These are phyloP conservation scores for Penicillium corylophilum DNA, from an alignment of 2,329 filamentous ascomycete genomes.

Conservation along the genomic window DNA sequence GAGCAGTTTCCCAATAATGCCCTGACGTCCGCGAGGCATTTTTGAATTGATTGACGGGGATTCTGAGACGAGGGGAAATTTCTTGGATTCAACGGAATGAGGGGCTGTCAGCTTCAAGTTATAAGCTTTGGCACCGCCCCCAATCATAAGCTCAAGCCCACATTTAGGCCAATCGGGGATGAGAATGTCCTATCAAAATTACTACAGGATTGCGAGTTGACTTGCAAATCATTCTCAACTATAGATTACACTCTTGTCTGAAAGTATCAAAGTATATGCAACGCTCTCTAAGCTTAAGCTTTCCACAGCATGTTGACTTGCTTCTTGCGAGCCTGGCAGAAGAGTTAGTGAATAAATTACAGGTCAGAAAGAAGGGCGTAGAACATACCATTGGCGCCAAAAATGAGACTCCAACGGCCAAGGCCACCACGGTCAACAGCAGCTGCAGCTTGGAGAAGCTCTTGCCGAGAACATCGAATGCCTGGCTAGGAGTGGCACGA, in stretches of 20 bases:
- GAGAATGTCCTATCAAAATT: not conserved
- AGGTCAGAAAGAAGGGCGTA: not conserved
- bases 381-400: conserved; percentile 78
- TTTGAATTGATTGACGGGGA: not conserved
- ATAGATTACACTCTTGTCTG: conserved; percentile 14
- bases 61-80: not conserved
- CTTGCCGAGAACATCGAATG: conserved; percentile 90
- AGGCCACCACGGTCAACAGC: conserved; percentile 75
- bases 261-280: conserved; percentile 9
- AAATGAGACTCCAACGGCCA: conserved; percentile 72
- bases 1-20: not conserved
- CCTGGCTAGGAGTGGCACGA: conserved; percentile 77
- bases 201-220: not conserved
- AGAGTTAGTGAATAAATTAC: conserved; percentile 10
- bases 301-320: conserved; percentile 27
- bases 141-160: not conserved
- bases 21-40: not conserved
- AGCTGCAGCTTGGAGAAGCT: conserved; percentile 90
- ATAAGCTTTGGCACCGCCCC: not conserved
- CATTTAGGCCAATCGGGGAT: not conserved
- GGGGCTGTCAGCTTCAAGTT: not conserved
- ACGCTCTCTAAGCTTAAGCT: conserved; percentile 1
- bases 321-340: conserved; percentile 19
- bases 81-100: not conserved
- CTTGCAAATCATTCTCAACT: not conserved